Evolutionary conservation across 129 eudicot genomes (phyloP), one percentile per base, ranked within the genome.

Genomic region (Pulicaria dysenterica): DNA sequence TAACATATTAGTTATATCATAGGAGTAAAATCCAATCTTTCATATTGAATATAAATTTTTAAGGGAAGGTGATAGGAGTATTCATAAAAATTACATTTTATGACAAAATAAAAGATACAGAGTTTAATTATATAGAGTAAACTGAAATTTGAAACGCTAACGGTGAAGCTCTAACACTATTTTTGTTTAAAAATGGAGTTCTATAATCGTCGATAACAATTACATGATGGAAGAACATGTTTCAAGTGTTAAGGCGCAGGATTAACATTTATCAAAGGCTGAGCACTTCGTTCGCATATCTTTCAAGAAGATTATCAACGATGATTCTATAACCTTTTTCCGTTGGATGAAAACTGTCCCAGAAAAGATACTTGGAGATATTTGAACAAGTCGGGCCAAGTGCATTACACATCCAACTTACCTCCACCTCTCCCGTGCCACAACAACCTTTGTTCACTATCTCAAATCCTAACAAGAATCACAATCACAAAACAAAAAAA

Each of bases 331-430:
- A 86, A 12, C 87, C 87, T 46, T 48, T 82, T 45, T 84, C 96
- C 1, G 96, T 89, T 6, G 81, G 89, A 74, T 89, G 92, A 77
- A 83, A 86, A 69, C 92, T 84, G 59, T 89, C 96, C 92, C 92
- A 89, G 5, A 86, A 89, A 24, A 89, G 77, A 51, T 81, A 82
- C 0, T 86, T 67, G 0, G 76, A 72, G 6, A 69, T 74, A 58
- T 86, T 63, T 0, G 82, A 17, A 57, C 95, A 88, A 1, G 84
- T 70, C 16, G 13, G 61, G 19, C 48, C 81, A 44, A 76, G 39
- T 6, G 24, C 51, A 37, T 76, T 76, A 60, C 95, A 88, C 36
- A 85, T 56, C 67, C 74, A 80, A 1, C 87, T 80, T 6, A 88
- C 90, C 67, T 88, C 95, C 16, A 88, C 69, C 36, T 72, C 56